Evolutionary conservation across 768 basidiomycete genomes (phyloP), one percentile per base, ranked within the genome.

Genomic region (Lactarius hatsudake): DNA sequence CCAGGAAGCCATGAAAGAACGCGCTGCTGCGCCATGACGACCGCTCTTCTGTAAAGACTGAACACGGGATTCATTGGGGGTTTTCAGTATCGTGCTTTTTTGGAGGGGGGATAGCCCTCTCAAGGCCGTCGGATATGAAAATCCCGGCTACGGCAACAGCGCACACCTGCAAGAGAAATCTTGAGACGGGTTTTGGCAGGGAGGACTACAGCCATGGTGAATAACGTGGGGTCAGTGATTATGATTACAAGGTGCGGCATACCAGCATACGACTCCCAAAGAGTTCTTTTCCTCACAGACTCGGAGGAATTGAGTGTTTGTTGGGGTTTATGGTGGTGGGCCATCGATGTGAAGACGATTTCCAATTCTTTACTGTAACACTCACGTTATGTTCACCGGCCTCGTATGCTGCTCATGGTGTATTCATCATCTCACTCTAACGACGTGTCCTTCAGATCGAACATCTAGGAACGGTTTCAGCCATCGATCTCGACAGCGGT

Each of bases 391-490:
- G 90, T 92, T 92, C 76, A 92, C 90, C 61, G 90, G 90, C 72
- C 81, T 92, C 78, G 90, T 90, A 80, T 73, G 87, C 51, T 38
- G 55, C 6, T 17, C 20, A 65, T 60, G 40, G 59, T 61, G 17
- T 34, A 59, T 28, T 45, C 53, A 15, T 40, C 28, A 34, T 53
- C 30, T 64, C 36, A 20, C 56, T 65, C 64, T 67, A 38, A 20
- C 54, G 26, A 64, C 43, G 20, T 61, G 20, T 59, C 10, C 12
- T 53, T 63, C 73, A 96, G 95, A 91, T 98, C 68, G 95, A 99
- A 80, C 94, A 93, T 75, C 81, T 94, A 15, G 94, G 94, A 54
- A 86, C 82, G 0, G 87, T 99, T 43, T 79, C 83, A 17, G 79
- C 81, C 66, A 86, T 94, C 71, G 78, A 80, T 28, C 81, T 81